Evolutionary conservation across 1,139 yeast genomes (phyloP).

Genomic region (Petasospora fabianii): DNA sequence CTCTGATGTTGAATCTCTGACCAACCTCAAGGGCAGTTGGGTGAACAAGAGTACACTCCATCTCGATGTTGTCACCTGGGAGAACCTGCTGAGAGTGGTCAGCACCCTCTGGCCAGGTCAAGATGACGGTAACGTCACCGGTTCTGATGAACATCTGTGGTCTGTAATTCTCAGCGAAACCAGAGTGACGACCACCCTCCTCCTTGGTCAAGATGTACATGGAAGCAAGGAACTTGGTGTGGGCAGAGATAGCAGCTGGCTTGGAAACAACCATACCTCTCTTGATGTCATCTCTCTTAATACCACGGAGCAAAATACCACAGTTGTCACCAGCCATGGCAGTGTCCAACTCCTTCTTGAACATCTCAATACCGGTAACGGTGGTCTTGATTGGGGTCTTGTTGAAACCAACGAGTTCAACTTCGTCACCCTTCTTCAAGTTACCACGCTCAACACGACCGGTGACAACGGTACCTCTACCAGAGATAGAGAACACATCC

Average conservation of each 20-base stretch:
- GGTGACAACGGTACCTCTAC: conserved; percentile 99
- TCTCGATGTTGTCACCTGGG: conserved; percentile 99
- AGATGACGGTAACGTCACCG: conserved; percentile 88
- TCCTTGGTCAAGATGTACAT: conserved; percentile 89
- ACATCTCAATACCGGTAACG: conserved; percentile 98
- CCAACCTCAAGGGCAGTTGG: conserved; percentile 95
- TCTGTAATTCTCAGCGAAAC: conserved; percentile 95
- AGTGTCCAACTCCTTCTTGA: conserved; percentile 95
- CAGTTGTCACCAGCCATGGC: conserved; percentile 99
- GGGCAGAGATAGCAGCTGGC: conserved; percentile 90
- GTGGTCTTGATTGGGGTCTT: conserved; percentile 86
- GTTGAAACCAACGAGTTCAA: conserved; percentile 93
- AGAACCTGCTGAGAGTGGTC: conserved; percentile 87
- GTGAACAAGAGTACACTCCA: conserved; percentile 86
- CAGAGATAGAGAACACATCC: conserved; percentile 96
- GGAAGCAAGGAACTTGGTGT: conserved; percentile 91
- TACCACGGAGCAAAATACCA: conserved; percentile 96
- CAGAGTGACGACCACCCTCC: conserved; percentile 99
- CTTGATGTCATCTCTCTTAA: conserved; percentile 92
- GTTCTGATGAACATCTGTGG: conserved; percentile 98
- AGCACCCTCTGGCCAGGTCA: conserved; percentile 88
- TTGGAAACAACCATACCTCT: conserved; percentile 98
- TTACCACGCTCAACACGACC: conserved; percentile 99
- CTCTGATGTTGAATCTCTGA: conserved; percentile 98
- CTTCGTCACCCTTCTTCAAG: conserved; percentile 92